These are phyloP conservation scores for Populus hybrid DNA, from an alignment of 441 rosid species.

Conservation along the genomic window DNA sequence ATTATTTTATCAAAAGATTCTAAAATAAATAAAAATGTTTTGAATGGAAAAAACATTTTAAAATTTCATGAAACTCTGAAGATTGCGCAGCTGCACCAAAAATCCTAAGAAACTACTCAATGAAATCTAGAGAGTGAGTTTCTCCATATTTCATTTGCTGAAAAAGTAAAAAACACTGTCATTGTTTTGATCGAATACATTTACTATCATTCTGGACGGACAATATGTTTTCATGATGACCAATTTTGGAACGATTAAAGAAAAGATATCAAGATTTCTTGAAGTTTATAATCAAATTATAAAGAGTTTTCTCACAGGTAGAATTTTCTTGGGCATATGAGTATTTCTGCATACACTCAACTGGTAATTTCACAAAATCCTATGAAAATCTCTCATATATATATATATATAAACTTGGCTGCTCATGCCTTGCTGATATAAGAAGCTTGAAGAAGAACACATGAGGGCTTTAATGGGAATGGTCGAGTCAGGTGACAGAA, in stretches of 20 bases:
- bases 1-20: rapidly evolving
- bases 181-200: not conserved
- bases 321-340: no score
- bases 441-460: not conserved
- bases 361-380: no score
- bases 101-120: not conserved
- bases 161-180: not conserved
- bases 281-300: not conserved
- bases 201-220: not conserved
- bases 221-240: not conserved
- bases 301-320: not conserved
- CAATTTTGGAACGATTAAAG: not conserved
- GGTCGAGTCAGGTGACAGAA: not conserved
- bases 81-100: no score
- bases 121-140: not conserved
- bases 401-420: no score
- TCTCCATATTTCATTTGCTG: not conserved
- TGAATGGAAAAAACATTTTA: no score
- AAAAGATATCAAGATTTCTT: not conserved
- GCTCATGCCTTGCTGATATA: no score
- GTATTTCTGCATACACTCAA: no score
- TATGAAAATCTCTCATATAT: not conserved
- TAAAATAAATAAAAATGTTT: no score
- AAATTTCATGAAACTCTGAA: no score
- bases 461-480: not conserved